phyloP scores from a whole-genome alignment of 2,329 filamentous ascomycete species.

The Penicillium sclerotigenum region DNA sequence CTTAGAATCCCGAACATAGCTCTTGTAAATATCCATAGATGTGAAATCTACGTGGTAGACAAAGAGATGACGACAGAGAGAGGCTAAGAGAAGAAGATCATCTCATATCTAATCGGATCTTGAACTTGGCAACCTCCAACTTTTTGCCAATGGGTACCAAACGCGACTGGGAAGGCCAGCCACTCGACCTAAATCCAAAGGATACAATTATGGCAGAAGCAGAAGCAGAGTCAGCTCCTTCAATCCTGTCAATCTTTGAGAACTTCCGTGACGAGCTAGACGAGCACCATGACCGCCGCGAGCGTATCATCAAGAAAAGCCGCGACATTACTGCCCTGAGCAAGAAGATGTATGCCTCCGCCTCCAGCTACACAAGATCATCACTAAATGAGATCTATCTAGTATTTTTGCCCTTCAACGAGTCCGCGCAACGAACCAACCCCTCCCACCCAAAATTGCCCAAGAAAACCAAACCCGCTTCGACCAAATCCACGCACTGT shows the following conservation, averaged over 20 bases:
- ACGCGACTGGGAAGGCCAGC: slow-evolving; percentile 39
- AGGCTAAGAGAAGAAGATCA: not conserved
- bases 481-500: slow-evolving; percentile 66
- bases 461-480: slow-evolving; percentile 69
- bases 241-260: slow-evolving; percentile 71
- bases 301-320: slow-evolving; percentile 85
- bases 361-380: not conserved
- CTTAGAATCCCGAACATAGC: not conserved
- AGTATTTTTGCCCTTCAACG: slow-evolving; percentile 84
- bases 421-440: slow-evolving; percentile 40
- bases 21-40: not conserved
- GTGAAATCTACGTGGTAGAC: no score
- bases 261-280: slow-evolving; percentile 83
- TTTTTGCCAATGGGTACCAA: slow-evolving; percentile 34
- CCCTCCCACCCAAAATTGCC: slow-evolving; percentile 64
- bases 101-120: slow-evolving; percentile 9
- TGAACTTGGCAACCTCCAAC: slow-evolving; percentile 8
- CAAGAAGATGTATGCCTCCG: slow-evolving; percentile 79
- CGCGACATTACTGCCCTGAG: slow-evolving; percentile 89
- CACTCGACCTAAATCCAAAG: slow-evolving; percentile 13
- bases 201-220: slow-evolving; percentile 12
- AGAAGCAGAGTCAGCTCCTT: slow-evolving; percentile 32
- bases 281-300: slow-evolving; percentile 87
- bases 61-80: no score
- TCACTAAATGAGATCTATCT: not conserved